These are phyloP conservation scores for Neoarthrinium moseri DNA, from an alignment of 2,329 filamentous ascomycete genomes.

Conservation along the genomic window DNA sequence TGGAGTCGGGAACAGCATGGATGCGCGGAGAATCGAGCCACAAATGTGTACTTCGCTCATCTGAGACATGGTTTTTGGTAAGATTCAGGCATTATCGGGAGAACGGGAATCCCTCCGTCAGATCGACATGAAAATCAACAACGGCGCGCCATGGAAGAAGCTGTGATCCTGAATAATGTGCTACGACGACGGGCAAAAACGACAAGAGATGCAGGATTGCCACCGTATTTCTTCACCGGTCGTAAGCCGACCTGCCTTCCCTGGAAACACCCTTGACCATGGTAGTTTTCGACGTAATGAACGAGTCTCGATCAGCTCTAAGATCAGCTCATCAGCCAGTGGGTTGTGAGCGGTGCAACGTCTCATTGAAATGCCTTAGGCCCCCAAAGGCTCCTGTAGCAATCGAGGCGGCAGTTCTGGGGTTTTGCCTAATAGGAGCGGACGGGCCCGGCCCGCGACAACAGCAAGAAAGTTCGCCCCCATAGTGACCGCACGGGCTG, in stretches of 20 bases:
- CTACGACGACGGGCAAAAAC: too few relatives aligned
- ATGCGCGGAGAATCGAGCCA: too few relatives aligned
- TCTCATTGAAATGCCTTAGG: background rate
- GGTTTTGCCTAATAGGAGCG: background rate
- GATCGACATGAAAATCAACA: too few relatives aligned
- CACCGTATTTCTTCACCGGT: too few relatives aligned
- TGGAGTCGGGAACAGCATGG: too few relatives aligned
- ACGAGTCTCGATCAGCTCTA: background rate
- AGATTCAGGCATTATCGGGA: background rate
- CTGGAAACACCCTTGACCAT: background rate
- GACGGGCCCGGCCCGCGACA: background rate
- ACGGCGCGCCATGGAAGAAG: too few relatives aligned
- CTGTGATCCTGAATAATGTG: too few relatives aligned
- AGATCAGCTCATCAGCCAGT: conserved; percentile 1
- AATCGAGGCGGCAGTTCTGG: background rate
- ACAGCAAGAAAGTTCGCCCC: too few relatives aligned
- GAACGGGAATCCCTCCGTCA: background rate
- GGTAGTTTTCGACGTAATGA: too few relatives aligned
- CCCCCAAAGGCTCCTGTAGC: background rate
- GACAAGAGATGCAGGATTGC: too few relatives aligned
- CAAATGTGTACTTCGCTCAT: too few relatives aligned
- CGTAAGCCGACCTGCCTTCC: background rate
- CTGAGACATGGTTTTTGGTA: background rate
- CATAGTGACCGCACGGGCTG: too few relatives aligned
- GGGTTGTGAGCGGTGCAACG: background rate